These are phyloP conservation scores for Pleurotus citrinopileatus DNA, from an alignment of 768 basidiomycete species.

Conservation along the genomic window DNA sequence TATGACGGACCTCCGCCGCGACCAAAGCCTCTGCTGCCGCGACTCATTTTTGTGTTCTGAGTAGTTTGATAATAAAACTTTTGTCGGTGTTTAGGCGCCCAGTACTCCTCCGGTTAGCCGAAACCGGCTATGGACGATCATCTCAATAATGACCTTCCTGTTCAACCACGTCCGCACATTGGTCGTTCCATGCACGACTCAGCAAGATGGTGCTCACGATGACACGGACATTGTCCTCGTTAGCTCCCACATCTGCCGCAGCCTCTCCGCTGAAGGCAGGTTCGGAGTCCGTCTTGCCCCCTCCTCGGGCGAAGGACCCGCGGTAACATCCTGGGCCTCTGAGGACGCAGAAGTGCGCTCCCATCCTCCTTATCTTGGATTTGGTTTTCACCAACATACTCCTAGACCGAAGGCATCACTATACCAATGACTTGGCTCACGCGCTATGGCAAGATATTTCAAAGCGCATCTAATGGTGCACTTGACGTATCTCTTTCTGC, in stretches of 20 bases:
- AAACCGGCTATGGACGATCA: neutral
- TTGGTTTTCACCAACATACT: neutral
- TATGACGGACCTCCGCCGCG: slow-evolving; percentile 46
- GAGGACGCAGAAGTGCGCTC: slow-evolving; percentile 34
- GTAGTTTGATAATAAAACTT: neutral
- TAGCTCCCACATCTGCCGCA: slow-evolving; percentile 29
- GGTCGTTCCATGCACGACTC: slow-evolving; percentile 26
- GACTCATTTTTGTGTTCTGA: slow-evolving; percentile 41
- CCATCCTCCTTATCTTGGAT: too few species aligned
- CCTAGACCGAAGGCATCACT: slow-evolving; percentile 29
- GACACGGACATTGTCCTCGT: slow-evolving; percentile 25
- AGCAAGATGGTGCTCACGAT: slow-evolving; percentile 12
- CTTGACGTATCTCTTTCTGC: slow-evolving; percentile 19
- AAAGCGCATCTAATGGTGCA: slow-evolving; percentile 7
- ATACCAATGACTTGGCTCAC: slow-evolving; percentile 41
- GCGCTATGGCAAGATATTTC: slow-evolving; percentile 33
- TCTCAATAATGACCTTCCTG: slow-evolving; percentile 32
- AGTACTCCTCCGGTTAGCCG: neutral
- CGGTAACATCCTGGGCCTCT: slow-evolving; percentile 30
- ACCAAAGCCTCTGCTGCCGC: slow-evolving; percentile 54
- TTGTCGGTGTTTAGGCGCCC: neutral
- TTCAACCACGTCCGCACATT: slow-evolving; percentile 23
- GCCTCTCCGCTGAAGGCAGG: slow-evolving; percentile 18
- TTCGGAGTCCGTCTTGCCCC: slow-evolving; percentile 16
- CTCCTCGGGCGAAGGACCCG: slow-evolving; percentile 6